Conservation (phyloP, 441 rosid species). For the Eutrema salsugineum region DNA sequence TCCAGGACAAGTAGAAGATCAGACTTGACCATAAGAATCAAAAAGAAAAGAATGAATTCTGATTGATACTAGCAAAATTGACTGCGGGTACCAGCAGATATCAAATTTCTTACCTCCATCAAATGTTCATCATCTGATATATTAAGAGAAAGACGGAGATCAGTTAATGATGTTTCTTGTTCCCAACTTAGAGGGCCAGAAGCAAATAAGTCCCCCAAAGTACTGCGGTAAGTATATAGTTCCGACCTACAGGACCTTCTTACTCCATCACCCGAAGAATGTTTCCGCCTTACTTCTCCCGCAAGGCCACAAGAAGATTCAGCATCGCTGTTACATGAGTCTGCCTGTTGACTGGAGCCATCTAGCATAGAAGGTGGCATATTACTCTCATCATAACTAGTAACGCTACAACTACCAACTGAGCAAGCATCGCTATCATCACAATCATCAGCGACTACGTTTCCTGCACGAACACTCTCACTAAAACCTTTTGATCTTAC, state of each 20-base stretch:
- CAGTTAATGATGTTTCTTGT: constrained; percentile 61
- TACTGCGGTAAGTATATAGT: constrained; percentile 54
- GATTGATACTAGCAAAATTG: constrained; percentile 33
- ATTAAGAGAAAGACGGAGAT: constrained; percentile 60
- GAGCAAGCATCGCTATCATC: constrained; percentile 51
- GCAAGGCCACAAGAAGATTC: constrained; percentile 42
- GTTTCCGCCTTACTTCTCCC: constrained; percentile 29
- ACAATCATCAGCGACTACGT: constrained; percentile 35
- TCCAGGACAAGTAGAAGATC: constrained; percentile 28
- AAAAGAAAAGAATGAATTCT: constrained; percentile 21
- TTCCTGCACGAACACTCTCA: constrained; percentile 35
- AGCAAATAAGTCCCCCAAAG: constrained; percentile 51
- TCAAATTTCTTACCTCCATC: constrained; percentile 67
- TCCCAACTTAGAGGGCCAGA: constrained; percentile 87
- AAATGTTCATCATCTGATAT: constrained; percentile 75
- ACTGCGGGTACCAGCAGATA: constrained; percentile 44
- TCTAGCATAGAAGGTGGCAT: constrained; percentile 33
- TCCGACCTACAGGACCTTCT: constrained; percentile 57
- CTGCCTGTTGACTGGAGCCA: constrained; percentile 34
- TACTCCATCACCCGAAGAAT: constrained; percentile 32
- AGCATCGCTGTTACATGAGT: constrained; percentile 53
- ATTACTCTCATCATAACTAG: constrained; percentile 36
- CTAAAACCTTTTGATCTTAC: constrained; percentile 26
- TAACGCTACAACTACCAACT: constrained; percentile 77
- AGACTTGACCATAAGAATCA: constrained; percentile 19